phyloP scores from a whole-genome alignment of 2,329 filamentous ascomycete species.

The Fusarium tupiense region DNA sequence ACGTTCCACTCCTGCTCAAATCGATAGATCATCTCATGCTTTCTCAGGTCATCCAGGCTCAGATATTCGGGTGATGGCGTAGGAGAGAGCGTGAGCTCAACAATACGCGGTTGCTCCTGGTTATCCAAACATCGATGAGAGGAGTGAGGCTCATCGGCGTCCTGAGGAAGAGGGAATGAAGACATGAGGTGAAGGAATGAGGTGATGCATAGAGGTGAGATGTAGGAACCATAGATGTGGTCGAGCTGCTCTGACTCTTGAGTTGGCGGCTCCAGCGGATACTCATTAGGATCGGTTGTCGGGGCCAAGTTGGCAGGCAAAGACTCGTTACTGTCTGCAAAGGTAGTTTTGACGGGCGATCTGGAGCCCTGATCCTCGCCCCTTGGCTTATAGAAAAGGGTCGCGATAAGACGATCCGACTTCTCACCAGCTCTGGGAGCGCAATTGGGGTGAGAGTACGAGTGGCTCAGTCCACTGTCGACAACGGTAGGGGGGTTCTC shows the following conservation, averaged over 20 bases:
- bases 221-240: conserved; percentile 72
- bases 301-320: conserved; percentile 66
- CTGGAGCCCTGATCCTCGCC: conserved; percentile 45
- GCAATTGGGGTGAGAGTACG: conserved; percentile 71
- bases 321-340: conserved; percentile 48
- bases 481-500: conserved; percentile 68
- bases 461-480: conserved; percentile 70
- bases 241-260: conserved; percentile 67
- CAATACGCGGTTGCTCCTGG: conserved; percentile 67
- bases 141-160: conserved; percentile 64
- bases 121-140: conserved; percentile 73
- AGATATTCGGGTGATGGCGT: conserved; percentile 70
- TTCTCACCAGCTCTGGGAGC: conserved; percentile 59
- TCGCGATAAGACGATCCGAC: conserved; percentile 67
- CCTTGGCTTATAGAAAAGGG: conserved; percentile 69
- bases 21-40: conserved; percentile 82
- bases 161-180: conserved; percentile 65
- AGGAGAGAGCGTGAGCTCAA: conserved; percentile 72
- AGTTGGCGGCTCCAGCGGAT: conserved; percentile 68
- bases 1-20: conserved; percentile 93
- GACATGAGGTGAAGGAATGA: conserved; percentile 74
- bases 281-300: conserved; percentile 65
- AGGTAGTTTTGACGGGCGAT: conserved; percentile 43
- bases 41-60: conserved; percentile 74
- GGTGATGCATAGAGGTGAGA: conserved; percentile 72